These are phyloP conservation scores for Poterioochromonas sp. DNA, from an alignment of 352 stramenopile genomes.

Conservation along the genomic window DNA sequence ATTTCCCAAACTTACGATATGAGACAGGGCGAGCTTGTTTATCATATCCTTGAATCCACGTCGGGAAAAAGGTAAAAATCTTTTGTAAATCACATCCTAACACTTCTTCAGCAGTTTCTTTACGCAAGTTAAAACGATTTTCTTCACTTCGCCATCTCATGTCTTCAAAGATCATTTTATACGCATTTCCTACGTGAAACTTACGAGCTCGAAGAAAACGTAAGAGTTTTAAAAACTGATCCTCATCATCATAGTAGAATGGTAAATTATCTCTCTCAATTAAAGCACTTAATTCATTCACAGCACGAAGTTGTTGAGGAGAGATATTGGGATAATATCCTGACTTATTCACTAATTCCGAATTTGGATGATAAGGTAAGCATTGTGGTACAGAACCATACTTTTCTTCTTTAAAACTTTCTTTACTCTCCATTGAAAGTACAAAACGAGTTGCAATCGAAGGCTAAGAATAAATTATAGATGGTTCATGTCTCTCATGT, in stretches of 20 bases:
- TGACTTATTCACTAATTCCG: background rate
- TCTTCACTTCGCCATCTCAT: background rate
- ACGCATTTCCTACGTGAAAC: background rate
- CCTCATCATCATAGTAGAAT: background rate
- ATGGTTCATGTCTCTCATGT: too few relatives aligned
- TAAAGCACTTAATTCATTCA: background rate
- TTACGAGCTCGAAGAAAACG: constrained; percentile 26
- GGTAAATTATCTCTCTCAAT: background rate
- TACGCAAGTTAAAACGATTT: background rate
- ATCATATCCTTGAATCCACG: constrained; percentile 23
- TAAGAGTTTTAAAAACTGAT: constrained; percentile 22
- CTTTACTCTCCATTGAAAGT: too few relatives aligned
- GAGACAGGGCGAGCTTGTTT: background rate
- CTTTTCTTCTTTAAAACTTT: too few relatives aligned
- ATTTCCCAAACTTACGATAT: constrained; percentile 26
- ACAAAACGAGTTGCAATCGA: too few relatives aligned
- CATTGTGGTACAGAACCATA: too few relatives aligned
- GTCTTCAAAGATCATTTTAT: constrained; percentile 14
- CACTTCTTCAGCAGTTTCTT: background rate
- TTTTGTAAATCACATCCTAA: background rate
- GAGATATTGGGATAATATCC: constrained; percentile 26
- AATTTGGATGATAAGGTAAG: constrained; percentile 25
- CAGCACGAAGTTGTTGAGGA: background rate
- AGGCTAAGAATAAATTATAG: too few relatives aligned
- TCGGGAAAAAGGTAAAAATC: constrained; percentile 2